A percentile compares a stretch with the other conserved stretches of the same genome.
Conservation (phyloP, 176 grass and related monocot genomes). For the Dendrocalamus sinicus region DNA sequence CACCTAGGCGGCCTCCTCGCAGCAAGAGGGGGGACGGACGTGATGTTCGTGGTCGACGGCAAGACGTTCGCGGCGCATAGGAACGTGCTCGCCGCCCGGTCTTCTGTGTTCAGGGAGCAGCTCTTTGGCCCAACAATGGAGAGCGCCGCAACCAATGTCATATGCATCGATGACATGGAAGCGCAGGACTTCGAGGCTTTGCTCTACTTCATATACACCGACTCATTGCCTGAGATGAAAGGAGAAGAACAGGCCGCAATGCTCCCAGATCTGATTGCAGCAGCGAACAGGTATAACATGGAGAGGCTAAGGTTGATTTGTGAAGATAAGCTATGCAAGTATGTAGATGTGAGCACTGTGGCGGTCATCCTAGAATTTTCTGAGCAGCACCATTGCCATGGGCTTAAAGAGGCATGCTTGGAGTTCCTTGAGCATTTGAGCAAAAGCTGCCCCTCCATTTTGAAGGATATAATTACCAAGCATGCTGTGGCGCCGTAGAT, state of each 20-base stretch:
- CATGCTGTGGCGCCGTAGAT: not conserved
- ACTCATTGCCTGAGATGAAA: not conserved
- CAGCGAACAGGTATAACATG: not conserved
- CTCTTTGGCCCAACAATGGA: not conserved
- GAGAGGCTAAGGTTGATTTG: not conserved
- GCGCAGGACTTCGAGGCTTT: not conserved
- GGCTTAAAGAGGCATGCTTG: not conserved
- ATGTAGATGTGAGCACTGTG: not conserved
- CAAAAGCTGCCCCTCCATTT: not conserved
- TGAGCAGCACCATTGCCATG: not conserved
- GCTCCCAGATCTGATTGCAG: not conserved
- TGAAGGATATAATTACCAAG: not conserved
- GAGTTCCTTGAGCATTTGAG: not conserved
- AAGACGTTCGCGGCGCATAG: not conserved
- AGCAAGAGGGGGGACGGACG: not conserved
- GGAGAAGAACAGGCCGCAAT: not conserved
- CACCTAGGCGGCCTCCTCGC: not conserved
- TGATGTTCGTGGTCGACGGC: not conserved
- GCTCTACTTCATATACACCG: not conserved
- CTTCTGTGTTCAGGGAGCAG: not conserved
- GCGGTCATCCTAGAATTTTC: not conserved
- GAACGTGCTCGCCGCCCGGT: not conserved
- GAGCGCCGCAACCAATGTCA: accelerated
- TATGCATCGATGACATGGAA: not conserved
- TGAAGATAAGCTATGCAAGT: not conserved